phyloP scores from a whole-genome alignment of 495 filamentous ascomycete species.

The Penicillium macrosclerotiorum region DNA sequence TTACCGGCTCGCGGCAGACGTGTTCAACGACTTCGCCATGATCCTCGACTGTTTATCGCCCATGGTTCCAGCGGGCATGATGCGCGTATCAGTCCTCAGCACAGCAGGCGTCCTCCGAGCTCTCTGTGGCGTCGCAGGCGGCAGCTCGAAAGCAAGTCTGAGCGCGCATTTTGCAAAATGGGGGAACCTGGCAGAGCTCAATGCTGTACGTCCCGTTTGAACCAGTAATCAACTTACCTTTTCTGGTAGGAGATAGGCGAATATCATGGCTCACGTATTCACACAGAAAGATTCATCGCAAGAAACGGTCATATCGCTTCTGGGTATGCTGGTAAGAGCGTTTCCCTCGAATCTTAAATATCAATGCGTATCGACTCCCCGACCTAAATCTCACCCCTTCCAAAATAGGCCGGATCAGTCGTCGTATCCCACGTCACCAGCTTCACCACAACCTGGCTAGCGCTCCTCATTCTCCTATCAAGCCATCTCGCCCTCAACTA shows the following conservation, averaged over 20 bases:
- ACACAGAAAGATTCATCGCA: conserved; percentile 85
- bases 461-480: conserved; percentile 66
- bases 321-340: conserved; percentile 79
- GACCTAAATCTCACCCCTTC: background rate
- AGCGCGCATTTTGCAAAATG: conserved; percentile 86
- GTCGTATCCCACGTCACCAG: conserved; percentile 75
- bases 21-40: conserved; percentile 91
- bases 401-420: conserved; percentile 64
- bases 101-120: conserved; percentile 73
- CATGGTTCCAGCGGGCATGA: conserved; percentile 60
- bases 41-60: conserved; percentile 86
- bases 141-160: conserved; percentile 84
- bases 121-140: conserved; percentile 86
- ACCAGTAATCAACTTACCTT: too few species aligned
- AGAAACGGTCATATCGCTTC: conserved; percentile 87
- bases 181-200: conserved; percentile 91
- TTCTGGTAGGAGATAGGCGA: background rate
- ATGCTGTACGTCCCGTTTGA: conserved; percentile 78
- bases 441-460: conserved; percentile 69
- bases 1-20: conserved; percentile 85
- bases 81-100: conserved; percentile 69
- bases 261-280: conserved; percentile 2
- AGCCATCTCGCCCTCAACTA: conserved; percentile 83
- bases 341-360: background rate
- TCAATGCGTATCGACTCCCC: background rate